phyloP scores from a whole-genome alignment of 129 eudicot species.

The Centella asiatica region DNA sequence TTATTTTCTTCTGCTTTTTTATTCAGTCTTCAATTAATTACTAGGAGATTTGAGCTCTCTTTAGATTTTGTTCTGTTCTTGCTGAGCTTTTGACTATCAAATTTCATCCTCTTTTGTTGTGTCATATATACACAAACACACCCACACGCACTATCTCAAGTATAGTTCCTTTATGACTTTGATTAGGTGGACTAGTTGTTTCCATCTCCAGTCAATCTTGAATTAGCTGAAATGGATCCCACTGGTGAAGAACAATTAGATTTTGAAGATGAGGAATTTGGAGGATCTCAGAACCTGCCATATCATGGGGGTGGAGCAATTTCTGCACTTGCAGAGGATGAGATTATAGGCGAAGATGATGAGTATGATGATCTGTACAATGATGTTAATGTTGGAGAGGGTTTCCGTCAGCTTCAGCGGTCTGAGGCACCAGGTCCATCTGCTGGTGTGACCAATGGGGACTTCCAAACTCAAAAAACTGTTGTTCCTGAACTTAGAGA shows the following conservation, averaged over 20 bases:
- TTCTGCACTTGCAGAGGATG: conserved; percentile 81
- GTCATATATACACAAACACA: not conserved
- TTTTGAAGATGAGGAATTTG: conserved; percentile 65
- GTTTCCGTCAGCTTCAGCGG: conserved; percentile 60
- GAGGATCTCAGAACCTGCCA: conserved; percentile 60
- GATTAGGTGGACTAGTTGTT: conserved; percentile 32
- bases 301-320: conserved; percentile 69
- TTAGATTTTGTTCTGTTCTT: not conserved
- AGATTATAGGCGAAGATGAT: conserved; percentile 73
- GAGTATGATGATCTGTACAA: conserved; percentile 86
- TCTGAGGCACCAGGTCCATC: conserved; percentile 37
- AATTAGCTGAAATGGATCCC: conserved; percentile 40
- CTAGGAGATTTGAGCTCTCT: not conserved
- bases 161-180: conserved; percentile 5
- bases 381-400: conserved; percentile 72
- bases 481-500: conserved; percentile 36
- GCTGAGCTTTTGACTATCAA: not conserved
- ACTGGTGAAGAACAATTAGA: conserved; percentile 59
- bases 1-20: not conserved
- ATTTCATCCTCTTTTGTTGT: not conserved
- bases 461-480: conserved; percentile 42
- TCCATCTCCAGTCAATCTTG: conserved; percentile 9
- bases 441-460: conserved; percentile 39
- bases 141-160: no score
- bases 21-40: no score